Evolutionary conservation across 2,329 filamentous ascomycete species (phyloP).

Genomic region (Akanthomyces dipterigenus): DNA sequence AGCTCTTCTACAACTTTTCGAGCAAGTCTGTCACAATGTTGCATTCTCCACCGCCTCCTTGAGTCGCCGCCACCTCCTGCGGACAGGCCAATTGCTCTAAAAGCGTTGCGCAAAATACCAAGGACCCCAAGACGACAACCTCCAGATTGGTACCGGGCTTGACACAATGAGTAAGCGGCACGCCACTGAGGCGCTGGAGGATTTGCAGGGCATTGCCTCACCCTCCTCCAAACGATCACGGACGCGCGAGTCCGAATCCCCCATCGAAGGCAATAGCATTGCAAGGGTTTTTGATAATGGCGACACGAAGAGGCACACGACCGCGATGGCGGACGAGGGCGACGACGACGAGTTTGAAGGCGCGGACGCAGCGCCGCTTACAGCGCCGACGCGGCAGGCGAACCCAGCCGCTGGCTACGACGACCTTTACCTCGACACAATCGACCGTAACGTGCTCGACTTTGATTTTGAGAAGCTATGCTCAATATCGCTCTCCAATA

Average conservation of each 20-base stretch:
- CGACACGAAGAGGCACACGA: constrained; percentile 25
- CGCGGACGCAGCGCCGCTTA: constrained; percentile 26
- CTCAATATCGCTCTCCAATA: constrained; percentile 91
- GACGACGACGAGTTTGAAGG: constrained; percentile 36
- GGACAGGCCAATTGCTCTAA: background rate
- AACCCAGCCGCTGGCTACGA: constrained; percentile 83
- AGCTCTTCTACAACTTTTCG: constrained; percentile 1
- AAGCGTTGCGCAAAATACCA: background rate
- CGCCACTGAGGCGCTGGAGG: constrained; percentile 54
- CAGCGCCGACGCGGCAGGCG: constrained; percentile 58
- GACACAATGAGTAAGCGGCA: constrained; percentile 46
- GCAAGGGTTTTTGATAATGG: constrained; percentile 22
- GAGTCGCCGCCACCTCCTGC: background rate
- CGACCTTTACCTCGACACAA: constrained; percentile 95
- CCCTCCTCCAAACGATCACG: constrained; percentile 54
- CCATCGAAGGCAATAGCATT: constrained; percentile 27
- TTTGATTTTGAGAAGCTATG: constrained; percentile 99
- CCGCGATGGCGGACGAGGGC: constrained; percentile 15
- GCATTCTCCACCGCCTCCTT: background rate
- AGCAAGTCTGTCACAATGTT: background rate
- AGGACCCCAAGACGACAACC: background rate
- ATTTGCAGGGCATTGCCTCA: constrained; percentile 46
- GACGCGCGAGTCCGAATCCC: constrained; percentile 38
- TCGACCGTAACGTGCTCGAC: constrained; percentile 85
- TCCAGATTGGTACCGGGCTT: background rate